A percentile compares a stretch with the other conserved stretches of the same genome.
These are phyloP conservation scores for Cystoisospora suis DNA, from an alignment of 169 alveolate species.

Conservation along the genomic window DNA sequence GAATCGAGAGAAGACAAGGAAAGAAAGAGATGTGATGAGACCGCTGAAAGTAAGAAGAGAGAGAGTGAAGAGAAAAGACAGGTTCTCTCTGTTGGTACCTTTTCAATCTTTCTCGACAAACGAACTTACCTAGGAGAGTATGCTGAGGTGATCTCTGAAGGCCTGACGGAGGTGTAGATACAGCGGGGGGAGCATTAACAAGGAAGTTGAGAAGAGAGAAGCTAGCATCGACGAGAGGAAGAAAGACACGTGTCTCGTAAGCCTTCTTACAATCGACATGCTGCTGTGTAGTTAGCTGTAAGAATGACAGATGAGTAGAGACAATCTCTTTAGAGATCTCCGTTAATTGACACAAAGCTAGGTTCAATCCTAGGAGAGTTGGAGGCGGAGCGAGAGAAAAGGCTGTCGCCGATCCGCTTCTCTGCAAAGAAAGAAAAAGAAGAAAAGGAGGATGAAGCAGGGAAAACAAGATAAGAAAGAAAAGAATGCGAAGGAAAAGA, in stretches of 20 bases:
- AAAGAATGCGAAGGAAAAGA: too few relatives aligned
- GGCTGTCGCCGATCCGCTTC: too few relatives aligned
- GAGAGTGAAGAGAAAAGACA: background rate
- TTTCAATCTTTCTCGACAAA: background rate
- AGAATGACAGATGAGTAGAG: background rate
- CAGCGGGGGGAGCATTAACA: background rate
- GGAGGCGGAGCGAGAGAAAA: too few relatives aligned
- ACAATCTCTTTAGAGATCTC: background rate
- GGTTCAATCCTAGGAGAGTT: too few relatives aligned
- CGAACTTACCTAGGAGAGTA: background rate
- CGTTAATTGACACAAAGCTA: too few relatives aligned
- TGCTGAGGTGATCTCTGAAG: background rate
- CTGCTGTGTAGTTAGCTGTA: constrained; percentile 27
- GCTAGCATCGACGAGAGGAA: background rate
- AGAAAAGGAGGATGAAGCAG: too few relatives aligned
- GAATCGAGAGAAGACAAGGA: background rate
- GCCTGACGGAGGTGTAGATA: background rate
- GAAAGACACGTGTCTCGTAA: background rate
- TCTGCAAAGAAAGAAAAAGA: too few relatives aligned
- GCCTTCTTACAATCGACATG: constrained; percentile 22
- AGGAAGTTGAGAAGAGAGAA: constrained; percentile 11
- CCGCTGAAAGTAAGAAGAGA: background rate
- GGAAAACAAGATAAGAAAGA: too few relatives aligned
- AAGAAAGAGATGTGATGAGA: background rate
- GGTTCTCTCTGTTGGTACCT: background rate